phyloP scores from a whole-genome alignment of 768 basidiomycete species.

The Lenzites betulinus region DNA sequence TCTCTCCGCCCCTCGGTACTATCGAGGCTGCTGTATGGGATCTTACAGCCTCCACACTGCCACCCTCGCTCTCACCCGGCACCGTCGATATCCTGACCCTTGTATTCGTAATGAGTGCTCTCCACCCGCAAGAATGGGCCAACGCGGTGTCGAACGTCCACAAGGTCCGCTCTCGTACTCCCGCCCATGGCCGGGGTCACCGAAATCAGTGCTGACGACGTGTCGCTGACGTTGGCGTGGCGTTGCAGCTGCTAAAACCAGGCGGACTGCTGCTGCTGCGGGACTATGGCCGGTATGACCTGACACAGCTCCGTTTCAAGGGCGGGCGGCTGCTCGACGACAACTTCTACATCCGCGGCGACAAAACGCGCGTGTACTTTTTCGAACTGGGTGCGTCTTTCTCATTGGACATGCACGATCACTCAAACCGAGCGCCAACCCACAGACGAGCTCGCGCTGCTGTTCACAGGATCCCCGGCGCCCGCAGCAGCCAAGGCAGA shows the following conservation, averaged over 20 bases:
- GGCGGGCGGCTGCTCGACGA: slow-evolving; percentile 84
- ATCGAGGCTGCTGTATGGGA: slow-evolving; percentile 91
- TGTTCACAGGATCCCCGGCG: slow-evolving; percentile 69
- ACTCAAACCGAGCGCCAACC: neutral
- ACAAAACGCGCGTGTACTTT: slow-evolving; percentile 97
- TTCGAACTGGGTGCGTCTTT: slow-evolving; percentile 73
- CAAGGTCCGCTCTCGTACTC: slow-evolving; percentile 42
- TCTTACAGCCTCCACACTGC: slow-evolving; percentile 66
- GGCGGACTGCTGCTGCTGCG: slow-evolving; percentile 83
- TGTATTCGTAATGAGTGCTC: slow-evolving; percentile 90
- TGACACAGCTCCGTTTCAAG: slow-evolving; percentile 94
- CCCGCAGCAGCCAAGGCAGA: slow-evolving; percentile 25
- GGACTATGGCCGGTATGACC: slow-evolving; percentile 94
- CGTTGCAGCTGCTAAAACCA: slow-evolving; percentile 80
- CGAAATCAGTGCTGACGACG: too few relatives aligned
- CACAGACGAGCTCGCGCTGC: slow-evolving; percentile 73
- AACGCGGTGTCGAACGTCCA: slow-evolving; percentile 81
- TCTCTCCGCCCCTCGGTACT: slow-evolving; percentile 62
- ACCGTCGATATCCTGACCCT: slow-evolving; percentile 90
- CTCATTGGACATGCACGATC: neutral
- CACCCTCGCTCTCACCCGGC: slow-evolving; percentile 59
- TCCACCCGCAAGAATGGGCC: slow-evolving; percentile 92
- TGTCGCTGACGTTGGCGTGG: too few relatives aligned
- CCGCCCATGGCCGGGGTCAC: too few relatives aligned
- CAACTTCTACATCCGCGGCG: slow-evolving; percentile 95